A percentile compares a stretch with the other conserved stretches of the same genome.
These are phyloP conservation scores for Bruguiera hainesii DNA, from an alignment of 441 rosid species.

Conservation along the genomic window DNA sequence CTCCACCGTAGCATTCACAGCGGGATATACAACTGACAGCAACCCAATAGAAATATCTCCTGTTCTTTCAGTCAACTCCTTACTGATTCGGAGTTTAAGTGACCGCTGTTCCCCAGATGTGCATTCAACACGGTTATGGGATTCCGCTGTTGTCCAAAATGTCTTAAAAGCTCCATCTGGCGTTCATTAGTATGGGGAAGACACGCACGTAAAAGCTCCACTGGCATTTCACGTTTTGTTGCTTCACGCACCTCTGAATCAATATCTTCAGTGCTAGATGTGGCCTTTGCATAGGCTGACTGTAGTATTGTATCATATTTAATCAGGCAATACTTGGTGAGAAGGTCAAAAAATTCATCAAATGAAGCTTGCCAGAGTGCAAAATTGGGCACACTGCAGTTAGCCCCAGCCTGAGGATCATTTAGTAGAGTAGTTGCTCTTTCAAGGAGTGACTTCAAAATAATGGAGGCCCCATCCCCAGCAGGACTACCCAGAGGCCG, in stretches of 20 bases:
- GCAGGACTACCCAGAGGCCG: conserved; percentile 88
- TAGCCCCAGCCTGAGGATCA: conserved; percentile 38
- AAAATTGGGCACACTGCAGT: conserved; percentile 50
- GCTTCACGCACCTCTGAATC: conserved; percentile 51
- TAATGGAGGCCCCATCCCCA: conserved; percentile 84
- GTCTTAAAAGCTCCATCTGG: conserved; percentile 71
- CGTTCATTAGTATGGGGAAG: conserved; percentile 78
- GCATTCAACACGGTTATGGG: conserved; percentile 36
- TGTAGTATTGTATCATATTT: conserved; percentile 77
- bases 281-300: conserved; percentile 44
- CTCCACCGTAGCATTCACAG: conserved; percentile 3
- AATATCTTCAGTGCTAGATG: conserved; percentile 43
- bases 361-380: conserved; percentile 95
- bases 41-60: neutral
- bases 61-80: conserved; percentile 35
- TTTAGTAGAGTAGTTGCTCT: conserved; percentile 55
- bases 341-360: conserved; percentile 83
- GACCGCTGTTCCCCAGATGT: conserved; percentile 41
- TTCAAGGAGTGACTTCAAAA: conserved; percentile 68
- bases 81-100: conserved; percentile 64
- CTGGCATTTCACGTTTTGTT: conserved; percentile 88
- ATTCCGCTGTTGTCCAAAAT: conserved; percentile 51
- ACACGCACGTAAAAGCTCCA: conserved; percentile 88
- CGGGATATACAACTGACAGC: neutral
- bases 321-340: conserved; percentile 83